A percentile compares a stretch with the other conserved stretches of the same genome.
Evolutionary conservation across 495 filamentous ascomycete species (phyloP).

Genomic region (Lasiosphaeriaceae sp.): DNA sequence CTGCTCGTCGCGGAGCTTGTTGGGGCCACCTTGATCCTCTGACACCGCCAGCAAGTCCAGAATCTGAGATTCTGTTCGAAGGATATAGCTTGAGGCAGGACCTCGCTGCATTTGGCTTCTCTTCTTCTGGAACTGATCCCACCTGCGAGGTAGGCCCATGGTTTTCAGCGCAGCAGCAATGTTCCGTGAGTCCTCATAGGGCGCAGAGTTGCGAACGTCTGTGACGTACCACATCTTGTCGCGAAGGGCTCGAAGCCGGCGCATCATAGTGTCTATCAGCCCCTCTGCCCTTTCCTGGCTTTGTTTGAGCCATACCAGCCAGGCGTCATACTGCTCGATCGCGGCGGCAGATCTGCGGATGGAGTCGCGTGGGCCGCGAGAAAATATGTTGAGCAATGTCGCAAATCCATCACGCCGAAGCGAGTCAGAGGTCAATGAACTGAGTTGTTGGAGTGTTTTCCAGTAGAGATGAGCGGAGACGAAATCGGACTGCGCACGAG

Average conservation of each 20-base stretch:
- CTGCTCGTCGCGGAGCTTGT: conserved; percentile 96
- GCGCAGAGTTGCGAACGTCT: conserved; percentile 86
- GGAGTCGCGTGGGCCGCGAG: conserved; percentile 62
- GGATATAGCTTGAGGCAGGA: conserved; percentile 64
- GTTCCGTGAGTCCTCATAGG: conserved; percentile 84
- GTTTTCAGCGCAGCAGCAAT: conserved; percentile 83
- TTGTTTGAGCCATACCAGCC: conserved; percentile 71
- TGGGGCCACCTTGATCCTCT: conserved; percentile 81
- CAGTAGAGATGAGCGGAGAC: conserved; percentile 67
- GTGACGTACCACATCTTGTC: conserved; percentile 99
- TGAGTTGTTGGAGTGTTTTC: conserved; percentile 62
- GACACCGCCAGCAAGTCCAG: conserved; percentile 82
- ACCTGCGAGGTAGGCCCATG: conserved; percentile 68
- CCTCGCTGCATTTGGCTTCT: conserved; percentile 55
- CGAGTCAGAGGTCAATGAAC: conserved; percentile 57
- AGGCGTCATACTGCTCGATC: conserved; percentile 70
- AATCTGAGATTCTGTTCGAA: conserved; percentile 80
- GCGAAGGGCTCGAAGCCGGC: conserved; percentile 61
- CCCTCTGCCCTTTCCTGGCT: conserved; percentile 67
- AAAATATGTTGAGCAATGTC: conserved; percentile 66
- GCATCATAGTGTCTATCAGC: conserved; percentile 64
- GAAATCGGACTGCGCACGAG: conserved; percentile 63
- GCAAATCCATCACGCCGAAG: conserved; percentile 62
- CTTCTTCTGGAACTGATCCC: conserved; percentile 47
- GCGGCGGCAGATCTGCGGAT: conserved; percentile 61